Evolutionary conservation across 2,329 filamentous ascomycete species (phyloP), one percentile per base, ranked within the genome.

Genomic region (Colletotrichum karsti): DNA sequence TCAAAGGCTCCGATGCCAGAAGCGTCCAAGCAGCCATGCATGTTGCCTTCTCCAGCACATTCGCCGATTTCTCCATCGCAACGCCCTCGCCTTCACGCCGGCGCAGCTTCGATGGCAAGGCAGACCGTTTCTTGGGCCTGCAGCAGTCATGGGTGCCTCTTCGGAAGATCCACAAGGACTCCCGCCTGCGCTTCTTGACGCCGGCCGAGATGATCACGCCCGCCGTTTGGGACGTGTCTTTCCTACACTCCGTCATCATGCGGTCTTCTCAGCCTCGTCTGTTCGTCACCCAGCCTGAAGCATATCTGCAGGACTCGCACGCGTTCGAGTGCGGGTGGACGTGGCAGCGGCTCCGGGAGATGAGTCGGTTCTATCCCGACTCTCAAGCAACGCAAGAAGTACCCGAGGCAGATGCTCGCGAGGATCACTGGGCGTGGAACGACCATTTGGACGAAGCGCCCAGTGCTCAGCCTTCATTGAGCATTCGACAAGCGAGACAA

Each of bases 211-310:
- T 95, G 89, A 80, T 92, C 39, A 94, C 91, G 1, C 88, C 92
- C 0, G 87, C 90, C 1, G 78, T 90, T 3, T 95, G 93, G 93
- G 88, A 90, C 57, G 88, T 90, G 3, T 83, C 88, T 9, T 95
- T 95, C 70, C 83, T 95, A 28, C 85, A 85, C 55, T 90, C 91
- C 53, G 88, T 94, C 39, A 87, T 93, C 73, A 95, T 95, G 92
- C 89, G 91, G 73, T 86, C 89, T 30, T 85, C 87, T 9, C 85
- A 87, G 70, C 89, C 90, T 69, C 86, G 92, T 8, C 85, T 95
- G 12, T 95, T 92, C 78, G 85, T 95, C 65, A 95, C 93, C 1
- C 91, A 93, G 66, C 88, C 90, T 4, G 90, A 92, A 71, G 91
- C 91, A 1, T 95, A 95, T 71, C 80, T 93, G 3, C 93, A 95